phyloP scores from a whole-genome alignment of 495 filamentous ascomycete genomes.

The Amniculicola lignicola region DNA sequence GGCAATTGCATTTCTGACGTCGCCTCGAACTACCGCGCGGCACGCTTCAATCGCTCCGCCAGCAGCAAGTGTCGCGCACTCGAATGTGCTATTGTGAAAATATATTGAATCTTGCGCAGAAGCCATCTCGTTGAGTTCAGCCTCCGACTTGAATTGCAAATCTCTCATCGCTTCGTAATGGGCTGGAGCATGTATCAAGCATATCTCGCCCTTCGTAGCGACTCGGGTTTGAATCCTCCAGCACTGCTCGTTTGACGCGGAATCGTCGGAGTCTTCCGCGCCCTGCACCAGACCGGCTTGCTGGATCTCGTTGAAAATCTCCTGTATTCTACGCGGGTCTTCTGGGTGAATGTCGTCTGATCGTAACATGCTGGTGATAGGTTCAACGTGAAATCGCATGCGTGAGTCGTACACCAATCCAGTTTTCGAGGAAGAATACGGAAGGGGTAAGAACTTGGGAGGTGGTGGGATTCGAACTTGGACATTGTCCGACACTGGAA shows the following conservation, averaged over 20 bases:
- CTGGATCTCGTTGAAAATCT: conserved; percentile 83
- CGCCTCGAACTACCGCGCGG: conserved; percentile 70
- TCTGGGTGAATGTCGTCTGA: conserved; percentile 79
- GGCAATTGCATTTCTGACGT: conserved; percentile 89
- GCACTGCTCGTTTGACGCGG: conserved; percentile 58
- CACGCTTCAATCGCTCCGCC: conserved; percentile 95
- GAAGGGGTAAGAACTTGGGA: conserved; percentile 32
- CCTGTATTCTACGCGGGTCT: conserved; percentile 83
- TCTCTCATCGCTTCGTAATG: conserved; percentile 75
- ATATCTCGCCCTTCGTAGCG: conserved; percentile 73
- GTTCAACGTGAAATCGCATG: conserved; percentile 89
- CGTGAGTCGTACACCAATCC: conserved; percentile 84
- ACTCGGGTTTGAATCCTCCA: conserved; percentile 70
- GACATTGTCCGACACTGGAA: not conserved
- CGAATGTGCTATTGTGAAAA: conserved; percentile 75
- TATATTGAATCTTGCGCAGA: conserved; percentile 80
- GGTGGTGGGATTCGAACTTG: conserved; percentile 28
- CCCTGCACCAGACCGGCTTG: conserved; percentile 70
- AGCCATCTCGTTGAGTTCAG: conserved; percentile 63
- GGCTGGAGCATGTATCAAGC: conserved; percentile 65
- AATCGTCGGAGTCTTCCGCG: conserved; percentile 44
- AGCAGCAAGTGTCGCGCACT: conserved; percentile 77
- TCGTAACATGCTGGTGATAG: conserved; percentile 43
- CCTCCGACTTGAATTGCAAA: conserved; percentile 53
- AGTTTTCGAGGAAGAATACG: conserved; percentile 46